Evolutionary conservation across 441 rosid genomes (phyloP).

Genomic region (Pelargonium fulgidum): DNA sequence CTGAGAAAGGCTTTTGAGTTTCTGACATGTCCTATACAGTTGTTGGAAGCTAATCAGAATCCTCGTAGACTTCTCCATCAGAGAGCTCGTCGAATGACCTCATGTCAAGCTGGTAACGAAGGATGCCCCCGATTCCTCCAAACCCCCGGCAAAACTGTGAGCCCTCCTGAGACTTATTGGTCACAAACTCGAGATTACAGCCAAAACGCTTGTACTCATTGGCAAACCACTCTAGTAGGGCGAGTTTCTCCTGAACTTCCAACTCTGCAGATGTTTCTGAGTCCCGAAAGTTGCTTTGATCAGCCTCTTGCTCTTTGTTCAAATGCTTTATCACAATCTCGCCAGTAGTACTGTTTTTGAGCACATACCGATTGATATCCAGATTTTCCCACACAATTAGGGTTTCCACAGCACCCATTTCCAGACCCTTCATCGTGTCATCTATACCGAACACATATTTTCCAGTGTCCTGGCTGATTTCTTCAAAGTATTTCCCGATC

Average conservation of each 20-base stretch:
- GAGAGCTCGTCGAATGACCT: constrained; percentile 14
- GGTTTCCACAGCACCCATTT: constrained; percentile 15
- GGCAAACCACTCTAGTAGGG: constrained; percentile 19
- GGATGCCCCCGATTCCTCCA: constrained; percentile 24
- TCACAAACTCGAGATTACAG: constrained; percentile 18
- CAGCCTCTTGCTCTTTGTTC: constrained; percentile 19
- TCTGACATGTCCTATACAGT: too few species aligned
- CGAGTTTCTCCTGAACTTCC: constrained; percentile 13
- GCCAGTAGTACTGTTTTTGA: constrained; percentile 14
- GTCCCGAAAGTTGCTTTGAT: constrained; percentile 22
- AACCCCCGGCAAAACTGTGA: constrained; percentile 23
- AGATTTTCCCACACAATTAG: constrained; percentile 21
- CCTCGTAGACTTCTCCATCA: constrained; percentile 16
- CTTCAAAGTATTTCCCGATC: constrained; percentile 18
- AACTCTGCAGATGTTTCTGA: constrained; percentile 3
- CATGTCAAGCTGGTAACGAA: constrained; percentile 14
- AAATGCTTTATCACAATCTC: constrained; percentile 14
- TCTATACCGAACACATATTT: constrained; percentile 17
- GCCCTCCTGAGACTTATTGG: constrained; percentile 20
- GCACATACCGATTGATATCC: constrained; percentile 16
- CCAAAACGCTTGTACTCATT: constrained; percentile 18
- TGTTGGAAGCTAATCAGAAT: constrained; percentile 8
- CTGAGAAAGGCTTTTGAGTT: too few species aligned
- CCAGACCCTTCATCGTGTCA: constrained; percentile 20
- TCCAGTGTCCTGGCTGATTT: constrained; percentile 22